Percentiles rank a stretch among this genome's conserved stretches.
phyloP scores from a whole-genome alignment of 208 protist species.

The Leishmania tarentolae region DNA sequence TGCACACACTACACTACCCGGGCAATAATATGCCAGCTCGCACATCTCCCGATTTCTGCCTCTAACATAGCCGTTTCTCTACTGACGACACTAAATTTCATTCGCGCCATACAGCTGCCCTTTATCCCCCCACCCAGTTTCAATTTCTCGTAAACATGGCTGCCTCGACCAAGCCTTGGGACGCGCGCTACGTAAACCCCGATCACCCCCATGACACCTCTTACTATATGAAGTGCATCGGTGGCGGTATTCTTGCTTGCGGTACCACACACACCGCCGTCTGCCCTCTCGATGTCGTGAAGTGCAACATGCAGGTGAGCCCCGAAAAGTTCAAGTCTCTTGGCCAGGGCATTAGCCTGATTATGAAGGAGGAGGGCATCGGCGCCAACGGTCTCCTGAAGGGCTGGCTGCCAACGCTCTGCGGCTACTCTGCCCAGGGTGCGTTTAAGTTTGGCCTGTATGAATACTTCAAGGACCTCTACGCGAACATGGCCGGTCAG shows the following conservation, averaged over 20 bases:
- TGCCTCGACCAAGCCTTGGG: not conserved
- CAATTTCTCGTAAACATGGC: not conserved
- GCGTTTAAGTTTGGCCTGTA: conserved; percentile 95
- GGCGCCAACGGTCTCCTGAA: conserved; percentile 80
- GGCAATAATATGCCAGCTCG: not conserved
- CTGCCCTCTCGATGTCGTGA: conserved; percentile 96
- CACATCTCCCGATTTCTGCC: not conserved
- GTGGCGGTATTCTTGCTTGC: conserved; percentile 94
- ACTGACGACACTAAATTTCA: not conserved
- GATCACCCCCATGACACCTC: conserved; percentile 59
- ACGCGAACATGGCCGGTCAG: conserved; percentile 89
- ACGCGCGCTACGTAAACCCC: conserved; percentile 81
- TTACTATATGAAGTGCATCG: conserved; percentile 94
- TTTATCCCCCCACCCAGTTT: not conserved
- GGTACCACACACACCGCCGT: conserved; percentile 95
- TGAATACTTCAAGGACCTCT: conserved; percentile 94
- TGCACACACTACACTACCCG: too few relatives aligned
- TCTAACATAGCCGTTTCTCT: not conserved
- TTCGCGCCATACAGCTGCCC: not conserved
- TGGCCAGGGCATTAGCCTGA: conserved; percentile 14
- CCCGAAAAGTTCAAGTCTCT: conserved; percentile 90
- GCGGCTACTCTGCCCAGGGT: conserved; percentile 95
- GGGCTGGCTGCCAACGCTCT: conserved; percentile 92
- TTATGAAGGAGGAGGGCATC: conserved; percentile 56
- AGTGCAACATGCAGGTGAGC: conserved; percentile 96